A percentile compares a stretch with the other conserved stretches of the same genome.
phyloP scores from a whole-genome alignment of 805 yeast genomes.

The Hanseniaspora clermontiae region DNA sequence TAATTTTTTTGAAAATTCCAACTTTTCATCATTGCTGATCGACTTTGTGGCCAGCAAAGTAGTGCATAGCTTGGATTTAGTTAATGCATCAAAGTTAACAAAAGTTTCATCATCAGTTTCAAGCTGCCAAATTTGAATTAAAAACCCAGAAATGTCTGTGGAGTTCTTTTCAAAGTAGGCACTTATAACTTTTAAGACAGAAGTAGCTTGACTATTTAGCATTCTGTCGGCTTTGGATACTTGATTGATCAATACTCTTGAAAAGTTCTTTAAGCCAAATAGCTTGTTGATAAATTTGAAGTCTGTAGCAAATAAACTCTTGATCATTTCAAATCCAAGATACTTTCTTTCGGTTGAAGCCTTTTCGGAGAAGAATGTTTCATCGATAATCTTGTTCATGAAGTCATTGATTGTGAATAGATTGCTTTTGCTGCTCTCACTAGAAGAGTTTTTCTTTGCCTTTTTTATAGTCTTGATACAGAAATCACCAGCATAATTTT shows the following conservation, averaged over 20 bases:
- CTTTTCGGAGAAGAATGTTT: conserved; percentile 58
- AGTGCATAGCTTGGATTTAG: conserved; percentile 58
- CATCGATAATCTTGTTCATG: conserved; percentile 72
- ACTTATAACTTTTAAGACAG: conserved; percentile 34
- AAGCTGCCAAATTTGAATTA: conserved; percentile 27
- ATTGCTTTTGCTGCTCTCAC: conserved; percentile 8
- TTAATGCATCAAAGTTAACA: conserved; percentile 60
- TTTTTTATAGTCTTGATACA: conserved; percentile 28
- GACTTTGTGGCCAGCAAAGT: conserved; percentile 25
- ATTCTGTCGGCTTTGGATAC: conserved; percentile 51
- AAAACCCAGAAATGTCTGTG: conserved; percentile 24
- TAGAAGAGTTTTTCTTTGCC: conserved; percentile 19
- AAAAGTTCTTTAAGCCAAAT: conserved; percentile 46
- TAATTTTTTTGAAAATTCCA: conserved; percentile 18
- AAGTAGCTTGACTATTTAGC: conserved; percentile 53
- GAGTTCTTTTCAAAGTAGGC: conserved; percentile 31
- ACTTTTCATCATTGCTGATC: conserved; percentile 12
- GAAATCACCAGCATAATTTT: conserved; percentile 22
- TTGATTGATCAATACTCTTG: conserved; percentile 67
- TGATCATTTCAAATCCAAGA: conserved; percentile 70
- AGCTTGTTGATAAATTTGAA: conserved; percentile 20
- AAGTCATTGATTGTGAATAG: conserved; percentile 44
- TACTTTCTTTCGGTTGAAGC: conserved; percentile 78
- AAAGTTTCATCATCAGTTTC: conserved; percentile 36
- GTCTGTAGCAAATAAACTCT: conserved; percentile 31